Conservation (phyloP, 78 protist species). For the Emiliania huxleyi region DNA sequence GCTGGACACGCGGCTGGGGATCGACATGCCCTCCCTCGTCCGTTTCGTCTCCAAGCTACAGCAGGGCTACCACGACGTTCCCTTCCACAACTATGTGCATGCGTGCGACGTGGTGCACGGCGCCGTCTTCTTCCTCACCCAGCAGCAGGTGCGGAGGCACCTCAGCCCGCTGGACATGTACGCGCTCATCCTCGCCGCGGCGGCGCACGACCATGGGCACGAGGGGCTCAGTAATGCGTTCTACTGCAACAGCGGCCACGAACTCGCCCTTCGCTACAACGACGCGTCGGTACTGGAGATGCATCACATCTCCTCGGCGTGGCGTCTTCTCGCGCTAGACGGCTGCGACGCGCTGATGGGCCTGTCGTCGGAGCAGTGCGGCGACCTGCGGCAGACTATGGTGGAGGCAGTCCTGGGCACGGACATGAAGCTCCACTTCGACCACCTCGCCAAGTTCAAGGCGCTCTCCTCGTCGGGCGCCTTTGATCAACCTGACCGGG, state of each 20-base stretch:
- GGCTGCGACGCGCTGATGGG: background rate
- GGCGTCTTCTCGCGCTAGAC: background rate
- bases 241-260: background rate
- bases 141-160: background rate
- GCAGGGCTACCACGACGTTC: background rate
- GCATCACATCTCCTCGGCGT: background rate
- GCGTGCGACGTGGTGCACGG: background rate
- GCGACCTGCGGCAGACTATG: background rate
- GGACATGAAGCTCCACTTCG: slow-evolving; percentile 39
- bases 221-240: background rate
- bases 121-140: background rate
- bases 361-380: background rate
- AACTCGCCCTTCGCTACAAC: slow-evolving; percentile 15
- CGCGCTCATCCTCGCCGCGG: background rate
- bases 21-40: background rate
- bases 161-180: background rate
- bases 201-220: slow-evolving; percentile 19
- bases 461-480: background rate
- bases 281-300: slow-evolving; percentile 7
- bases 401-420: slow-evolving; percentile 9
- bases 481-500: background rate
- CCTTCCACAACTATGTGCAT: slow-evolving; percentile 11
- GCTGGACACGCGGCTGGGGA: background rate
- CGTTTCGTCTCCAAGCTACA: background rate
- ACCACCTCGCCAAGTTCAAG: slow-evolving; percentile 23